Base-by-base conservation (phyloP, 1,284 basidiomycete genomes). In the Cryptococcus jaspeensis region DNA sequence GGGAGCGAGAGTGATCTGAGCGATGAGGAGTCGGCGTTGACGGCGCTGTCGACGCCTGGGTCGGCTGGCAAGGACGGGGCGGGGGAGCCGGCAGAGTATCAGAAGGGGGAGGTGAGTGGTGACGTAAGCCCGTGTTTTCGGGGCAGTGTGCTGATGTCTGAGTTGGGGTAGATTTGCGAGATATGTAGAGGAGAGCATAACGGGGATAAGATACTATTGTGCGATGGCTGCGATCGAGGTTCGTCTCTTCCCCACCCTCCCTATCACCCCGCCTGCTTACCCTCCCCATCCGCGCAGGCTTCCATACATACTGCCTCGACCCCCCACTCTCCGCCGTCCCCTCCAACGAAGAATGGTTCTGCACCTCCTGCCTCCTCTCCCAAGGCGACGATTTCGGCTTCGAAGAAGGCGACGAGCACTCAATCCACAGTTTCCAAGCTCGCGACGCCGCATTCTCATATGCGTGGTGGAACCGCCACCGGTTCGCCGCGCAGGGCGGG, bases 351-450 rank as follows among this genome's bases (percentile, higher is more conserved):
- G 75, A 78, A 52, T 99, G 96, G 95, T 98, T 87, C 76, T 99
- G 96, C 76, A 90, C 91, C 66, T 86, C 87, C 1, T 99, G 96
- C 72, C 81, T 99, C 16, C 85, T 94, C 44, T 88, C 87, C 28
- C 96, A 92, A 0, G 94, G 95, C n/a, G 91, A 92, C 56, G 96
- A 98, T 77, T 99, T 92, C 71, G 96, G 96, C 42, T 99, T 99
- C 70, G 95, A 98, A 67, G 95, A 98, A 70, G 96, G 96, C 53
- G 89, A 98, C 75, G 94, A 97, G 64, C 95, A 99, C 76, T 87
- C 86, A 61, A 82, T 99, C 43, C 84, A 90, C 42, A 92, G 87
- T 66, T 99, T 99, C 79, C 92, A 95, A 71, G 88, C 88, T 39
- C 85, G 95, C 22, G 95, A 97, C 67, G 81, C 84, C 25, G 89